A percentile compares a stretch with the other conserved stretches of the same genome.
phyloP scores from a whole-genome alignment of 768 basidiomycete species.

The Suillus bovinus region DNA sequence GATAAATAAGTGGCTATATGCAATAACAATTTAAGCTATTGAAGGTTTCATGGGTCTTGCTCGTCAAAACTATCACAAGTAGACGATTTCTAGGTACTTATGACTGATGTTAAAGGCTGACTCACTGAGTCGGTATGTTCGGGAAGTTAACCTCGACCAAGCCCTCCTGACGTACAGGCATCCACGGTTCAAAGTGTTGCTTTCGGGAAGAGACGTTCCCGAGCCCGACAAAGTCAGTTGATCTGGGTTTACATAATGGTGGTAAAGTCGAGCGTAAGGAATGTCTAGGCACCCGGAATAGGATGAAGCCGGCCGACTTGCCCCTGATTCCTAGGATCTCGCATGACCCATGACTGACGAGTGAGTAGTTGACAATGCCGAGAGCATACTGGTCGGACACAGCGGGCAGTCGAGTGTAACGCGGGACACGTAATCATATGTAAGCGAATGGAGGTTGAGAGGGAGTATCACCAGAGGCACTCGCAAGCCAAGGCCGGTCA shows the following conservation, averaged over 20 bases:
- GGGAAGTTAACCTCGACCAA: no score
- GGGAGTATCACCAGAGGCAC: not conserved
- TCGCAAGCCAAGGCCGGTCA: not conserved
- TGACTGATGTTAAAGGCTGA: not conserved
- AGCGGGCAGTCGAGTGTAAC: not conserved
- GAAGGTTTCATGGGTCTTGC: not conserved
- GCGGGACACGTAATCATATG: not conserved
- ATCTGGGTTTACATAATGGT: not conserved
- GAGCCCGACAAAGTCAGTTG: no score
- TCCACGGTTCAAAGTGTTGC: not conserved
- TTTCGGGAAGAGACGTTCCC: no score
- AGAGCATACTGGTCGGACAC: not conserved
- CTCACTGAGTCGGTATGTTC: no score
- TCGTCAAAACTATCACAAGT: not conserved
- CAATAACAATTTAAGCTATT: no score
- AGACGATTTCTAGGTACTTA: not conserved
- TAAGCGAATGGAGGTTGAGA: not conserved
- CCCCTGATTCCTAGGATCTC: no score
- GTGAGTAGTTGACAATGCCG: not conserved
- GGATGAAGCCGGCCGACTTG: no score
- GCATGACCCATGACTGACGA: not conserved
- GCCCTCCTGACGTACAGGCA: no score
- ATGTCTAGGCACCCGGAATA: not conserved
- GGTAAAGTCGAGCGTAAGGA: not conserved
- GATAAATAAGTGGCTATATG: no score